Conservation (phyloP, 2,329 filamentous ascomycete species). For the Trichoderma koningiopsis region DNA sequence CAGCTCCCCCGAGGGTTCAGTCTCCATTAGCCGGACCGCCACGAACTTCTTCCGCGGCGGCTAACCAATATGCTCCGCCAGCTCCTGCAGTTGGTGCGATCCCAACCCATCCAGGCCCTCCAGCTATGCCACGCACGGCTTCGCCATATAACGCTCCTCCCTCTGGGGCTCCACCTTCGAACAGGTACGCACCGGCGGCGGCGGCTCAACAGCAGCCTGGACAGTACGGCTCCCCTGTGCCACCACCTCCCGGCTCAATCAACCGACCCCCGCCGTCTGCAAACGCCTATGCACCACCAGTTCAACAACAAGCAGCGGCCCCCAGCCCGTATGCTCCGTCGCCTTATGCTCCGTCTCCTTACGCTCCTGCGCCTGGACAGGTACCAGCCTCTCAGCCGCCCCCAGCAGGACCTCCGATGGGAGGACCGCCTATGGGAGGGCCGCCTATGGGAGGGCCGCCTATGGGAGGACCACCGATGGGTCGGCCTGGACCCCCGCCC, state of each 20-base stretch:
- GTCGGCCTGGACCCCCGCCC: slow-evolving; percentile 36
- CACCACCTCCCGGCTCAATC: slow-evolving; percentile 45
- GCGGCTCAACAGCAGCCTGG: slow-evolving; percentile 54
- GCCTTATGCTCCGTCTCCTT: slow-evolving; percentile 44
- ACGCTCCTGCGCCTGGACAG: slow-evolving; percentile 49
- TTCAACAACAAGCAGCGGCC: slow-evolving; percentile 47
- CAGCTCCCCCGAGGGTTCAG: slow-evolving; percentile 67
- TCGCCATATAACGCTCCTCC: slow-evolving; percentile 88
- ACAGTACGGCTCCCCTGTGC: slow-evolving; percentile 45
- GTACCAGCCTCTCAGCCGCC: slow-evolving; percentile 44
- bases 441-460: slow-evolving; percentile 32
- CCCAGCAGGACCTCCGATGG: slow-evolving; percentile 40
- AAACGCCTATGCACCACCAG: slow-evolving; percentile 48
- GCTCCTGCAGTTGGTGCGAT: slow-evolving; percentile 67
- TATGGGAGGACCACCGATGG: slow-evolving; percentile 39
- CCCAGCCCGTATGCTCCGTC: slow-evolving; percentile 40
- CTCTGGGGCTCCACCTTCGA: slow-evolving; percentile 66
- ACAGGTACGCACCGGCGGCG: slow-evolving; percentile 73
- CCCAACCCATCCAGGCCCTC: slow-evolving; percentile 55
- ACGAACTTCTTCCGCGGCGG: slow-evolving; percentile 66
- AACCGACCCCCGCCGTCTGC: slow-evolving; percentile 46
- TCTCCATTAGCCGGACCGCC: slow-evolving; percentile 65
- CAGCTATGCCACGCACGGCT: slow-evolving; percentile 69
- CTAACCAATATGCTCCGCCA: slow-evolving; percentile 54
- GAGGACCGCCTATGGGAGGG: slow-evolving; percentile 36